These are phyloP conservation scores for Logfia minima DNA, from an alignment of 129 eudicot genomes.

Conservation along the genomic window DNA sequence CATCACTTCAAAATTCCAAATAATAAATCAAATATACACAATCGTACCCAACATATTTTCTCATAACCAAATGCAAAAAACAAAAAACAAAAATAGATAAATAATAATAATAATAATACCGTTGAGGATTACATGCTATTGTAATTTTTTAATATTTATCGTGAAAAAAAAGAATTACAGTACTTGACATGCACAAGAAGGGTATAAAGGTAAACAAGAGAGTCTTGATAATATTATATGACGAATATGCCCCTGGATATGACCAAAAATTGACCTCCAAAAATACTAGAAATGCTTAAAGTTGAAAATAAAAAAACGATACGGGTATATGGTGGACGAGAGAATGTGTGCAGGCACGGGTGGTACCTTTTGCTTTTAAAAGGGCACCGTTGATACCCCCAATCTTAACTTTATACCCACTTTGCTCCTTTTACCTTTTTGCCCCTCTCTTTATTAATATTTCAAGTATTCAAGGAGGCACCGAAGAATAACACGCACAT, in stretches of 20 bases:
- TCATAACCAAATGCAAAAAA: not conserved
- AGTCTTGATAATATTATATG: slow-evolving; percentile 5
- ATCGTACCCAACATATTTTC: not conserved
- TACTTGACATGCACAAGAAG: not conserved
- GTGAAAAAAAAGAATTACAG: not conserved
- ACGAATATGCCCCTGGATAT: slow-evolving; percentile 35
- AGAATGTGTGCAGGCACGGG: slow-evolving; percentile 45
- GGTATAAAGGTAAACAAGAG: slow-evolving; percentile 20
- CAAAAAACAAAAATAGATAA: not conserved
- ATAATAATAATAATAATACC: not conserved
- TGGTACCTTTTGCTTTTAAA: slow-evolving; percentile 36
- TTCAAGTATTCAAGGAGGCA: slow-evolving; percentile 24
- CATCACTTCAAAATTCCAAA: not conserved
- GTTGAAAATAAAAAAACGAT: not conserved
- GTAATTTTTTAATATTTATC: too few species aligned
- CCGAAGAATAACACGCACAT: slow-evolving; percentile 56
- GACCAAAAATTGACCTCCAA: slow-evolving; percentile 10
- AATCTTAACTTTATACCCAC: slow-evolving; percentile 31
- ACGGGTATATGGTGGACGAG: slow-evolving; percentile 19
- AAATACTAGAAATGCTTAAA: not conserved
- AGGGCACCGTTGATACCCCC: slow-evolving; percentile 32
- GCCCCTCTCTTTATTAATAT: slow-evolving; percentile 22
- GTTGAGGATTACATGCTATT: too few species aligned
- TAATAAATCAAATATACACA: not conserved
- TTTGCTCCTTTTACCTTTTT: slow-evolving; percentile 37